Conservation (phyloP, 768 basidiomycete species). For the Podaxis sp. region DNA sequence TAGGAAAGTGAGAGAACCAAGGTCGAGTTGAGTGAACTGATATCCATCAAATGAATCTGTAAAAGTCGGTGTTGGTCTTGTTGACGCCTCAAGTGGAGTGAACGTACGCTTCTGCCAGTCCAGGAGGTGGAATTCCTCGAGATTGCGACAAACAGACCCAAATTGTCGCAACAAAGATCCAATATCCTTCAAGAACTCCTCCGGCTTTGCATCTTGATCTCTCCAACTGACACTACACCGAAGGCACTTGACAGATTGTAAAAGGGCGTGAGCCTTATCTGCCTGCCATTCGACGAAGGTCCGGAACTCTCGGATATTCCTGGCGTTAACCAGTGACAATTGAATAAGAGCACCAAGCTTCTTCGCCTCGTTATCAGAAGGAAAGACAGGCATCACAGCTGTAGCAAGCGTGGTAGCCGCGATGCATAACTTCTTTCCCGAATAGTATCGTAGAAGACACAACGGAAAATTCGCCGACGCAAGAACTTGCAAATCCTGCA, state of each 20-base stretch:
- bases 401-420: conserved; percentile 5
- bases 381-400: conserved; percentile 7
- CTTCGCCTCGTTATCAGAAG: neutral
- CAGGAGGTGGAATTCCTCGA: conserved; percentile 5
- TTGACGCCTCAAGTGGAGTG: neutral
- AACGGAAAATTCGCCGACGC: conserved; percentile 10
- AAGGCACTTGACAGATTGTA: conserved; percentile 9
- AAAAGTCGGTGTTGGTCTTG: neutral
- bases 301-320: conserved; percentile 10
- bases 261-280: neutral
- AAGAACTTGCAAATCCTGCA: conserved; percentile 4
- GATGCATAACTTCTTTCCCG: conserved; percentile 6
- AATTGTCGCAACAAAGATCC: conserved; percentile 39
- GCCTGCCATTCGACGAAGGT: conserved; percentile 11
- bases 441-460: conserved; percentile 4
- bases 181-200: conserved; percentile 53
- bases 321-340: conserved; percentile 2
- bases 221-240: conserved; percentile 10
- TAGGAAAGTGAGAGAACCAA: conserved; percentile 1
- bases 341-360: conserved; percentile 5
- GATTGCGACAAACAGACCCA: neutral
- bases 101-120: conserved; percentile 13
- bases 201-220: conserved; percentile 1
- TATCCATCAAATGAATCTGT: conserved; percentile 9
- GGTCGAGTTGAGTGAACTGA: conserved; percentile 10